Evolutionary conservation across 805 yeast genomes (phyloP).

Genomic region (Saccharomycopsis babjevae): DNA sequence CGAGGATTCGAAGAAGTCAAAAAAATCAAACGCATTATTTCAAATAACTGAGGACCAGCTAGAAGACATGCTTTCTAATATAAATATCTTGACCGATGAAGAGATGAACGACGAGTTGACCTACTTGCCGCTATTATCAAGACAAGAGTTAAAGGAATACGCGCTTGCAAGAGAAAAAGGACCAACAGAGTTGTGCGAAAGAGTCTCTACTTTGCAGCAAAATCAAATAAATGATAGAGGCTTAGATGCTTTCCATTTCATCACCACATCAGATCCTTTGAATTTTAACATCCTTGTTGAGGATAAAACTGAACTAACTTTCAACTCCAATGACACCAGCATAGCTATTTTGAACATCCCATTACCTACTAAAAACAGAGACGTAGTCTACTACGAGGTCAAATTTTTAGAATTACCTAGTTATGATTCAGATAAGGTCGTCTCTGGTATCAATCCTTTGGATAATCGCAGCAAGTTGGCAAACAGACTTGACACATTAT

Average conservation of each 20-base stretch:
- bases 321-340: conserved; percentile 7
- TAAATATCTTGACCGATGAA: not conserved
- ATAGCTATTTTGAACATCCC: conserved; percentile 14
- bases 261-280: conserved; percentile 1
- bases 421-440: conserved; percentile 17
- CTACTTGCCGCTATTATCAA: not conserved
- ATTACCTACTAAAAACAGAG: conserved; percentile 21
- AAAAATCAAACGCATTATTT: not conserved
- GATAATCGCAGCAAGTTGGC: conserved; percentile 1
- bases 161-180: not conserved
- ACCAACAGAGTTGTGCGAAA: conserved; percentile 8
- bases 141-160: not conserved
- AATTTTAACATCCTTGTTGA: conserved; percentile 11
- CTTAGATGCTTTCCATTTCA: conserved; percentile 17
- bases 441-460: not conserved
- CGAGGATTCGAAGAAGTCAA: not conserved
- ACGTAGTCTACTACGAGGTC: conserved; percentile 58
- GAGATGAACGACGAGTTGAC: not conserved
- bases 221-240: conserved; percentile 17
- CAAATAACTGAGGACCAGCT: not conserved
- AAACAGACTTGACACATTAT: conserved; percentile 31
- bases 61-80: not conserved
- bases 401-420: conserved; percentile 34
- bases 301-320: conserved; percentile 17
- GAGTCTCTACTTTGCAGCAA: conserved; percentile 9